A percentile compares a stretch with the other conserved stretches of the same genome.
Conservation (phyloP, 1,284 basidiomycete genomes). For the Irpex lacteus region DNA sequence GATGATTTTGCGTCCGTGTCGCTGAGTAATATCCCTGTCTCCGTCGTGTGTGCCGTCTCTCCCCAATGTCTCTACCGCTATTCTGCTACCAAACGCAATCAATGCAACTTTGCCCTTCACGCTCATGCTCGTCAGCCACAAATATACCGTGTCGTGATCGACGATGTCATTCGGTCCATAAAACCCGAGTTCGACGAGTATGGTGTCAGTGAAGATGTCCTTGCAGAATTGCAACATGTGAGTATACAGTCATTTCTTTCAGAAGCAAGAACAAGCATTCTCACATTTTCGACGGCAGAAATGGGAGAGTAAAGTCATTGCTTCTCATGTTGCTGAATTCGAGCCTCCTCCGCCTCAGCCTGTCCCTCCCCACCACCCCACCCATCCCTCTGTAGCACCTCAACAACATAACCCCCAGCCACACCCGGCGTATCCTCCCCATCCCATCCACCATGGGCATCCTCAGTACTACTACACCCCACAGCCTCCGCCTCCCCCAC, state of each 20-base stretch:
- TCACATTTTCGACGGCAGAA: constrained; percentile 48
- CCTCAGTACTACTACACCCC: constrained; percentile 33
- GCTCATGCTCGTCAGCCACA: constrained; percentile 65
- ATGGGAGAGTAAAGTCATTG: constrained; percentile 93
- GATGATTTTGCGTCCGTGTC: constrained; percentile 56
- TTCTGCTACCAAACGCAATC: not conserved
- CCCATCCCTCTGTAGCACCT: constrained; percentile 14
- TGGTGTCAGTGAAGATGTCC: constrained; percentile 89
- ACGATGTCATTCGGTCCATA: constrained; percentile 90
- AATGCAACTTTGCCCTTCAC: constrained; percentile 2
- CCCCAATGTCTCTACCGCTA: constrained; percentile 4
- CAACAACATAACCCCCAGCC: constrained; percentile 39
- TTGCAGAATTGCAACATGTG: constrained; percentile 86
- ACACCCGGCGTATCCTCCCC: constrained; percentile 26
- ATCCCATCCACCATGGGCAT: constrained; percentile 22
- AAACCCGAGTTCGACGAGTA: constrained; percentile 97
- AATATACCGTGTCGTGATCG: constrained; percentile 93
- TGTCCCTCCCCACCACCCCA: constrained; percentile 20
- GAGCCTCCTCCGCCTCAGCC: constrained; percentile 49
- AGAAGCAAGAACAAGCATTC: not conserved
- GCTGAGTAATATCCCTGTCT: constrained; percentile 40
- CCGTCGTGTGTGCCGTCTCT: constrained; percentile 8
- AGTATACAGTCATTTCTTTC: constrained; percentile 28
- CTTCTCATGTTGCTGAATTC: constrained; percentile 93
- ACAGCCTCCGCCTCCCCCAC: constrained; percentile 29